A percentile compares a stretch with the other conserved stretches of the same genome.
These are phyloP conservation scores for Clavariopsis aquatica DNA, from an alignment of 495 filamentous ascomycete genomes.

Conservation along the genomic window DNA sequence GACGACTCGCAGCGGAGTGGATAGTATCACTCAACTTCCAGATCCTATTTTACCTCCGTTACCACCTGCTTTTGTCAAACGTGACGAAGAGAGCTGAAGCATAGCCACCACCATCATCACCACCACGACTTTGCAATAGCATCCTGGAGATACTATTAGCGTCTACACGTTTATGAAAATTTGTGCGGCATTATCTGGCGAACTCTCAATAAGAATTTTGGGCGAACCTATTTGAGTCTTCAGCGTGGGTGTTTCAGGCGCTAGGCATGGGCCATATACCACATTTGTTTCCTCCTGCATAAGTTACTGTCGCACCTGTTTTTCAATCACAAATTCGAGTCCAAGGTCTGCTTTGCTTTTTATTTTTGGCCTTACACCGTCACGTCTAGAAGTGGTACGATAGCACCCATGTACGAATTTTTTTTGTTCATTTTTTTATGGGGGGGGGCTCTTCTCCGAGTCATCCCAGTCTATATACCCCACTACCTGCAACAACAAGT, in stretches of 20 bases:
- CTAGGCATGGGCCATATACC: background rate
- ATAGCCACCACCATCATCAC: no score
- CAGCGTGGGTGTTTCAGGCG: slow-evolving; percentile 2
- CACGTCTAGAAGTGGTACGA: background rate
- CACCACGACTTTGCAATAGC: no score
- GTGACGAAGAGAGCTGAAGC: background rate
- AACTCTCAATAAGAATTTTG: no score
- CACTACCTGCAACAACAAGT: no score
- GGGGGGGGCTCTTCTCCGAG: no score
- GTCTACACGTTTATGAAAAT: no score
- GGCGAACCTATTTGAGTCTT: no score
- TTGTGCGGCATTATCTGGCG: no score
- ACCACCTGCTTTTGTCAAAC: background rate
- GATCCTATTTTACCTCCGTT: background rate
- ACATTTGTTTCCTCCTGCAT: slow-evolving; percentile 2
- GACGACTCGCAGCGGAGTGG: background rate
- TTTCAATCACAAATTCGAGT: slow-evolving; percentile 5
- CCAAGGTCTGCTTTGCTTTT: background rate
- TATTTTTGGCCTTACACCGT: background rate
- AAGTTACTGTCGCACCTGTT: background rate
- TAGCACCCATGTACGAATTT: no score
- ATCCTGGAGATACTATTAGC: no score
- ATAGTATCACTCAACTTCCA: background rate
- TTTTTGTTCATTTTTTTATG: no score
- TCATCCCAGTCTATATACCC: no score